Base-by-base conservation (phyloP, 345 rosid species). In the Citrus trifoliata region DNA sequence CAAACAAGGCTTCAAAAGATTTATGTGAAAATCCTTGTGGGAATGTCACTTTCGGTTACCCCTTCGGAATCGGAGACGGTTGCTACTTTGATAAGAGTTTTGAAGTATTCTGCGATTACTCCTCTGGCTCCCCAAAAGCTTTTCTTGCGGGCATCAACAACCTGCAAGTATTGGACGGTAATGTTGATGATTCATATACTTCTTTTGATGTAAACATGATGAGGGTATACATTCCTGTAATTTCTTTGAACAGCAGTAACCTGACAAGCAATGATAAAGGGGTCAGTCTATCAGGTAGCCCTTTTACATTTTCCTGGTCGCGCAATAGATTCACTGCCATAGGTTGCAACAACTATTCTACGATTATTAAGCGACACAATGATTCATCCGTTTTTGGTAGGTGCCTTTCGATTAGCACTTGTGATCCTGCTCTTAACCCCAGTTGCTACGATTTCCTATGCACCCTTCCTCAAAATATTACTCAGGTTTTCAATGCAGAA, bases 111-210 rank as follows among this genome's bases (percentile, higher is more conserved):
- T 51, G 22, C 22, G 22, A 51, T 51, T 4, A 16, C 56, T 18
- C 56, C 5, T 51, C 56, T 4, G 22, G 56, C 2, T 51, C 21
- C 3, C 56, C 22, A 18, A 51, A 61, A 25, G 66, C 66, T 27
- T 27, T 27, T 12, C 33, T 27, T 25, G 3, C 1, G 4, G 8
- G 25, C 69, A 3, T 16, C 40, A 33, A 21, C 40, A 33, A 33
- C 10, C 25, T 7, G 42, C 12, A 32, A 32, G 0, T 32, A 65
- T 32, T 7, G 48, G 14, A 9, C 5, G 5, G 5, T 32, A 5
- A 4, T 32, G 0, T 4, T 32, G 1, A 0, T 2, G 6, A 1
- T 5, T 35, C n/a, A n/a, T n/a, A n/a, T n/a, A n/a, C n/a, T n/a
- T n/a, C n/a, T n/a, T n/a, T n/a, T n/a, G n/a, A 28, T 28, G 12